These are phyloP conservation scores for Coemansia sp. DNA, from an alignment of 192 early-diverging fungal genomes.

Conservation along the genomic window DNA sequence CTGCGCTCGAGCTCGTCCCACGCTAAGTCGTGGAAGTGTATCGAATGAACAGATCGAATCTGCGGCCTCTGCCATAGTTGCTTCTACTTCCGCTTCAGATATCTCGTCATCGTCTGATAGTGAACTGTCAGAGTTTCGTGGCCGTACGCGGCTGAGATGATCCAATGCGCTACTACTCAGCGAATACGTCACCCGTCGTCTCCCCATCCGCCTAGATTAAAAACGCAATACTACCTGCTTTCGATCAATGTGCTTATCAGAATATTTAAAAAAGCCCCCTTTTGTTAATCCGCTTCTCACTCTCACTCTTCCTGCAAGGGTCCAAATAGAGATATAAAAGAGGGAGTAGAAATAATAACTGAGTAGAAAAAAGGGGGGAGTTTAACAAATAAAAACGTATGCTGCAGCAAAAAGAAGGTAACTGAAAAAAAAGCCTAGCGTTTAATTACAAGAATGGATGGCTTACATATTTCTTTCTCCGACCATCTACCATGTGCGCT, in stretches of 20 bases:
- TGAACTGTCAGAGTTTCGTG: neutral
- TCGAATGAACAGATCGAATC: constrained; percentile 47
- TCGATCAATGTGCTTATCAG: neutral
- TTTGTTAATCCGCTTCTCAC: too few species aligned
- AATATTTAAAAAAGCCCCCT: too few species aligned
- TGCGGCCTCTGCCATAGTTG: constrained; percentile 12
- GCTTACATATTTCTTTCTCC: too few species aligned
- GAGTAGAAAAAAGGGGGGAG: too few species aligned
- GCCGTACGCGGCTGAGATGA: constrained; percentile 8
- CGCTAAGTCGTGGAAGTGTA: constrained; percentile 29
- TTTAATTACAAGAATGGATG: too few species aligned
- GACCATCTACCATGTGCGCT: too few species aligned
- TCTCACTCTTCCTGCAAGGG: too few species aligned
- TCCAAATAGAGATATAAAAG: neutral
- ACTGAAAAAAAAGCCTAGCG: too few species aligned
- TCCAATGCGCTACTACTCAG: constrained; percentile 36
- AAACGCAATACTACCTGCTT: neutral
- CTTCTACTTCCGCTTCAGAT: constrained; percentile 1
- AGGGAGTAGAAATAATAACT: too few species aligned
- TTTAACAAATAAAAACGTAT: neutral
- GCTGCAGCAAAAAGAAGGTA: too few species aligned
- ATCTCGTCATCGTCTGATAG: neutral
- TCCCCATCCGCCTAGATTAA: constrained; percentile 2
- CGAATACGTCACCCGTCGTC: constrained; percentile 18
- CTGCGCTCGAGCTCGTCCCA: constrained; percentile 13